Evolutionary conservation across 345 rosid species (phyloP).

Genomic region (Pistacia integerrima): DNA sequence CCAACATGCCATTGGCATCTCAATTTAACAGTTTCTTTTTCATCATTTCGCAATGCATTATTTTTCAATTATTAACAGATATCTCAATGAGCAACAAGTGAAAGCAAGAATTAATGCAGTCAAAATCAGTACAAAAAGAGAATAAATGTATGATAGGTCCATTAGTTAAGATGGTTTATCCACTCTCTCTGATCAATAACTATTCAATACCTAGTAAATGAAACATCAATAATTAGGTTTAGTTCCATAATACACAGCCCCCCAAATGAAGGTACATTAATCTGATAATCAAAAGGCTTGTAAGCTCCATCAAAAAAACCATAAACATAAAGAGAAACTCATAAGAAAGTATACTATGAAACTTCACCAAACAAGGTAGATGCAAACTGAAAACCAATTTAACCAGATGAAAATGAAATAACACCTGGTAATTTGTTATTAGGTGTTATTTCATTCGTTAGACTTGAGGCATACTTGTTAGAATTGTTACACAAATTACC

Average conservation of each 20-base stretch:
- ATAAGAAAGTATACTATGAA: not conserved
- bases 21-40: not conserved
- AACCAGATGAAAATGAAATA: not conserved
- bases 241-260: not conserved
- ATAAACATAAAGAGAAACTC: constrained; percentile 6
- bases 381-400: not conserved
- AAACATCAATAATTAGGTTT: not conserved
- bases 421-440: not conserved
- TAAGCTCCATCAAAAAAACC: not conserved
- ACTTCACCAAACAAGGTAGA: not conserved
- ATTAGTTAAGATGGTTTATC: not conserved
- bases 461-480: no score
- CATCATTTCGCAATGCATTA: constrained; percentile 6
- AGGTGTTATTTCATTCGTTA: no score
- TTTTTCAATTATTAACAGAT: constrained; percentile 1
- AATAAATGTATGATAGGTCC: not conserved
- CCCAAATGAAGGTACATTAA: not conserved
- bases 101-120: not conserved
- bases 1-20: not conserved
- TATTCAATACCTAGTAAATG: not conserved
- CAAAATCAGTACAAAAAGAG: not conserved
- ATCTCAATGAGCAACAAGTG: not conserved
- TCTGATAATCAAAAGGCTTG: not conserved
- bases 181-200: not conserved
- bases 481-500: no score